These are phyloP conservation scores for Penicillium sp. DNA, from an alignment of 2,329 filamentous ascomycete genomes.

Conservation along the genomic window DNA sequence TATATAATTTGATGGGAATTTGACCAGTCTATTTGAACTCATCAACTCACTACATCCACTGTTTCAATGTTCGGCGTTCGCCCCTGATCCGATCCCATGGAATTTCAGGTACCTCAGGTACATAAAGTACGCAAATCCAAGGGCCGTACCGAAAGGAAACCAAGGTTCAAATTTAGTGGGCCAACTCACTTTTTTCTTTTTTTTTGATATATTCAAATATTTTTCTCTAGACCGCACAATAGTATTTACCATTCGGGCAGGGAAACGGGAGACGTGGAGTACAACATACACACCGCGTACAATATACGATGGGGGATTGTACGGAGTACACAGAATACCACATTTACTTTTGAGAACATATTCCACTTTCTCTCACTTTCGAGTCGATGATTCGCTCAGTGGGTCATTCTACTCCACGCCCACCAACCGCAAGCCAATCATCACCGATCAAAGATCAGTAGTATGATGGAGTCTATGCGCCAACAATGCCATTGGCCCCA, in stretches of 20 bases:
- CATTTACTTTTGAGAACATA: neutral
- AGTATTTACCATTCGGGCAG: neutral
- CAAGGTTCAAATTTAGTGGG: constrained; percentile 10
- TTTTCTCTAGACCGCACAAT: constrained; percentile 2
- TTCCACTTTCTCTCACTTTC: neutral
- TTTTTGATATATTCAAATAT: neutral
- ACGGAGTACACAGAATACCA: neutral
- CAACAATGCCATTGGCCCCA: constrained; percentile 18
- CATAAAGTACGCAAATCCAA: constrained; percentile 4
- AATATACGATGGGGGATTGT: neutral
- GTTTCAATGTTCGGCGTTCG: constrained; percentile 1
- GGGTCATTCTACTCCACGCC: constrained; percentile 4
- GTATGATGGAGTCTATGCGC: constrained; percentile 19
- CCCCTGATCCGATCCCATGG: constrained; percentile 8
- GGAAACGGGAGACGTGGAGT: constrained; percentile 3
- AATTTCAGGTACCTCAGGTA: neutral
- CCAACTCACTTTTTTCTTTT: neutral
- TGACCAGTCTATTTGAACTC: neutral
- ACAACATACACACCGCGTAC: neutral
- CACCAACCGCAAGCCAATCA: neutral
- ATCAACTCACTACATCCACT: constrained; percentile 1
- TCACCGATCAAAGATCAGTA: constrained; percentile 10
- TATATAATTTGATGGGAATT: neutral
- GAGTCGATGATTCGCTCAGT: constrained; percentile 2
- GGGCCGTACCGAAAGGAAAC: constrained; percentile 23